phyloP scores from a whole-genome alignment of 345 rosid genomes.

The Ailanthus altissimus region DNA sequence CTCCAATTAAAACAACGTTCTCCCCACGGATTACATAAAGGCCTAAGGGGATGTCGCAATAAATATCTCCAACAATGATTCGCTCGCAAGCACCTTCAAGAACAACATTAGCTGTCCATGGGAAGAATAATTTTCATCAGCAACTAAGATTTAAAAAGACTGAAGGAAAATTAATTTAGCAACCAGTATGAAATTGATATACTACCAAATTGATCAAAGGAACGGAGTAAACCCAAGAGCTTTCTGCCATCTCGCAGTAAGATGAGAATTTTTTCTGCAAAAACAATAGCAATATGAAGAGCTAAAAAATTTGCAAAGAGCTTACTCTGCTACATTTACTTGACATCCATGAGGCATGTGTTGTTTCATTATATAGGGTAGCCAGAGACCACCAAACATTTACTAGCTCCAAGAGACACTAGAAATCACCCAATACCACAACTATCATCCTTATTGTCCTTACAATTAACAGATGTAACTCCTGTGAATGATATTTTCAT shows the following conservation, averaged over 20 bases:
- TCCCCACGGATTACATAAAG: slow-evolving; percentile 88
- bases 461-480: not conserved
- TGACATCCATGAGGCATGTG: not conserved
- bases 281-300: slow-evolving; percentile 5
- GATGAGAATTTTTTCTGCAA: slow-evolving; percentile 81
- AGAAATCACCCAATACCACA: not conserved
- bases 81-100: slow-evolving; percentile 94
- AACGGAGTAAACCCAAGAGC: slow-evolving; percentile 89
- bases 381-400: not conserved
- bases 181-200: not conserved
- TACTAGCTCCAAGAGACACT: not conserved
- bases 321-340: not conserved
- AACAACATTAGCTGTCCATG: slow-evolving; percentile 78
- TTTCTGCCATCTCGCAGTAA: slow-evolving; percentile 86
- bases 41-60: slow-evolving; percentile 90
- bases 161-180: not conserved
- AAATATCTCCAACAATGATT: slow-evolving; percentile 81
- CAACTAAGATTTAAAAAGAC: slow-evolving; percentile 1
- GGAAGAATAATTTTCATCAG: slow-evolving; percentile 10
- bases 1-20: slow-evolving; percentile 90
- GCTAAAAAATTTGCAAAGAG: not conserved
- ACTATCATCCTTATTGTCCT: not conserved
- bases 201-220: slow-evolving; percentile 94
- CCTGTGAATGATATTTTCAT: not conserved
- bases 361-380: not conserved